Evolutionary conservation across 306 rosid species (phyloP).

Genomic region (Betula pendula): DNA sequence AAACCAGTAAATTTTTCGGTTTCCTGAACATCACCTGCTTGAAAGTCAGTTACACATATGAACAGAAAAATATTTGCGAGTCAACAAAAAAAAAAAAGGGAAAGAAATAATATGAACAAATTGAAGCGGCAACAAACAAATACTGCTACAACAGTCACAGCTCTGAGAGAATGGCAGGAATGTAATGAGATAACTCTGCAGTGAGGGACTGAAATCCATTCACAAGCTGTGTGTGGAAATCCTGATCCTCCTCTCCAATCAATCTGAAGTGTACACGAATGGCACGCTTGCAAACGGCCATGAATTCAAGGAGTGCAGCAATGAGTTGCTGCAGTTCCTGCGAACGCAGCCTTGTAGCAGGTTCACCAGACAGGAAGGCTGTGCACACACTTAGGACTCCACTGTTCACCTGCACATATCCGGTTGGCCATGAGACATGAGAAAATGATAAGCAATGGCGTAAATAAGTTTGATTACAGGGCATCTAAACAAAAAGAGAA

Average conservation of each 20-base stretch:
- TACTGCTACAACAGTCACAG: constrained; percentile 44
- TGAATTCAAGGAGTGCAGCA: constrained; percentile 95
- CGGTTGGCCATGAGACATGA: constrained; percentile 10
- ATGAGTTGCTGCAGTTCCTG: constrained; percentile 98
- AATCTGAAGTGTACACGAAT: constrained; percentile 89
- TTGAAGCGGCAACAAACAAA: constrained; percentile 28
- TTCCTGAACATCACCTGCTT: neutral
- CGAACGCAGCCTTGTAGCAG: constrained; percentile 90
- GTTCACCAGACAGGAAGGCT: constrained; percentile 96
- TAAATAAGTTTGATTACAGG: neutral
- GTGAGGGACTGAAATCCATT: constrained; percentile 96
- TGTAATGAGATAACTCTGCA: constrained; percentile 92
- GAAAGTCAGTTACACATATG: constrained; percentile 8
- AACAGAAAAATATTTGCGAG: constrained; percentile 34
- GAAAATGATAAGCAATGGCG: neutral
- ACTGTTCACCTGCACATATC: constrained; percentile 77
- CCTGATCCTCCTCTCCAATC: constrained; percentile 98
- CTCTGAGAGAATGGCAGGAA: constrained; percentile 96
- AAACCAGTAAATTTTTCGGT: neutral
- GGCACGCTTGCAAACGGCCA: constrained; percentile 99
- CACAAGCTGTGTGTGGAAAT: constrained; percentile 96
- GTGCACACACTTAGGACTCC: constrained; percentile 98
- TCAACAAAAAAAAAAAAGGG: constrained; percentile 4
- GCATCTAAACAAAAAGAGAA: neutral
- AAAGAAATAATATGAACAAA: constrained; percentile 39